A percentile compares a stretch with the other conserved stretches of the same genome.
Evolutionary conservation across 192 early-diverging fungal species (phyloP).

Genomic region (Linnemannia exigua): DNA sequence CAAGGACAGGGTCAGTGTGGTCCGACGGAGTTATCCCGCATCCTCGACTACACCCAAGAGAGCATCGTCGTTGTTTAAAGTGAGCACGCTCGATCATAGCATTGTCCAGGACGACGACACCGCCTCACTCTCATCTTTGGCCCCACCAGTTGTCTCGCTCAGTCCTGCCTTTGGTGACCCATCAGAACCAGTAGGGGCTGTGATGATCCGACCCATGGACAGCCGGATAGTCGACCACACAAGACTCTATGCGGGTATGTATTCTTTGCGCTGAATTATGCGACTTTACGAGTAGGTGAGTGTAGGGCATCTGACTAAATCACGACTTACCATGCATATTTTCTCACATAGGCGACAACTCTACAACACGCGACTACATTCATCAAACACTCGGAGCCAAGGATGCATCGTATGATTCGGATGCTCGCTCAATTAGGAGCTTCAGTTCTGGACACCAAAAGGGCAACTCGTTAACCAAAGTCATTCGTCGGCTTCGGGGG

Average conservation of each 20-base stretch:
- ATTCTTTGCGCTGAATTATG: too few relatives aligned
- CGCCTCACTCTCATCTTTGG: conserved; percentile 34
- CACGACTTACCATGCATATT: background rate
- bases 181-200: background rate
- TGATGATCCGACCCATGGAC: background rate
- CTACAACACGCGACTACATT: conserved; percentile 35
- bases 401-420: conserved; percentile 56
- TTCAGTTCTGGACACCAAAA: conserved; percentile 59
- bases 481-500: conserved; percentile 66
- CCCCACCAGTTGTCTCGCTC: conserved; percentile 47
- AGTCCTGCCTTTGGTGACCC: conserved; percentile 49
- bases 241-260: conserved; percentile 32
- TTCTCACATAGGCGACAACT: conserved; percentile 25
- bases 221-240: conserved; percentile 20
- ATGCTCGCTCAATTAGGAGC: conserved; percentile 59
- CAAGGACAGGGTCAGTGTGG: conserved; percentile 19
- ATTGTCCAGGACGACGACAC: conserved; percentile 42
- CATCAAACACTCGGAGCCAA: conserved; percentile 36
- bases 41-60: conserved; percentile 32
- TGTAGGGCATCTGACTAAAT: background rate
- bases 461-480: conserved; percentile 64
- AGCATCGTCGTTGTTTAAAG: conserved; percentile 47
- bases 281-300: background rate
- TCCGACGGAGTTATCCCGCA: background rate
- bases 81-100: conserved; percentile 45